These are phyloP conservation scores for Clavispora phyllophila DNA, from an alignment of 805 yeast species.

Conservation along the genomic window DNA sequence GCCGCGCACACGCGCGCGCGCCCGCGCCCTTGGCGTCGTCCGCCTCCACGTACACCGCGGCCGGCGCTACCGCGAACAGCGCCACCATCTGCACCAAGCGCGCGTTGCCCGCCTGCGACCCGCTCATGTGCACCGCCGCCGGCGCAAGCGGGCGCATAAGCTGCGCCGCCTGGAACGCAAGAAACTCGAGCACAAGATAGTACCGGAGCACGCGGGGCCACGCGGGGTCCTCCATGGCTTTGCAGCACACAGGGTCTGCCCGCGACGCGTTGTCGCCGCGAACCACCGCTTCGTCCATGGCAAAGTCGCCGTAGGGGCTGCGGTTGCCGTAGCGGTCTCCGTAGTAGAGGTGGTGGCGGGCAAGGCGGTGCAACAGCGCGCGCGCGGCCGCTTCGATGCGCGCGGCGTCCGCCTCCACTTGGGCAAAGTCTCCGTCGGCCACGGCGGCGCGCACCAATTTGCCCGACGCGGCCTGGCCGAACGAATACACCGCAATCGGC, in stretches of 20 bases:
- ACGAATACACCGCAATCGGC: conserved; percentile 38
- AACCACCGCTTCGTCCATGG: conserved; percentile 44
- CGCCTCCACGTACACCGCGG: background rate
- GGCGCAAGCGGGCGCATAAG: conserved; percentile 21
- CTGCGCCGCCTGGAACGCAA: conserved; percentile 46
- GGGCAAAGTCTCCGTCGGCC: conserved; percentile 10
- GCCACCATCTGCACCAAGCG: conserved; percentile 8
- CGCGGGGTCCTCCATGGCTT: conserved; percentile 26
- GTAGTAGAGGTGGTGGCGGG: conserved; percentile 39
- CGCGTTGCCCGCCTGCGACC: conserved; percentile 48
- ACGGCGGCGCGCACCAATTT: conserved; percentile 39
- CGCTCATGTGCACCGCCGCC: conserved; percentile 38
- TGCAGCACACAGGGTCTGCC: conserved; percentile 32
- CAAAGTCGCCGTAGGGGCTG: conserved; percentile 48
- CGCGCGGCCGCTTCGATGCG: conserved; percentile 18
- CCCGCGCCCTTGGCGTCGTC: conserved; percentile 1
- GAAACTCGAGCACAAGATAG: conserved; percentile 43
- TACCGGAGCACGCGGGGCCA: conserved; percentile 38
- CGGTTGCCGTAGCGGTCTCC: conserved; percentile 59
- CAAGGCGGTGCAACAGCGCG: conserved; percentile 18
- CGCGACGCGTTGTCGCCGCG: conserved; percentile 39
- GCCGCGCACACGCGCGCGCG: conserved; percentile 1
- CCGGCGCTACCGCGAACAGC: conserved; percentile 5
- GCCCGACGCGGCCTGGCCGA: conserved; percentile 60
- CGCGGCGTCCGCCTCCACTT: conserved; percentile 19